Percentiles rank a stretch among this genome's conserved stretches.
Conservation (phyloP, 2,329 filamentous ascomycete genomes). For the Cercospora sp. region DNA sequence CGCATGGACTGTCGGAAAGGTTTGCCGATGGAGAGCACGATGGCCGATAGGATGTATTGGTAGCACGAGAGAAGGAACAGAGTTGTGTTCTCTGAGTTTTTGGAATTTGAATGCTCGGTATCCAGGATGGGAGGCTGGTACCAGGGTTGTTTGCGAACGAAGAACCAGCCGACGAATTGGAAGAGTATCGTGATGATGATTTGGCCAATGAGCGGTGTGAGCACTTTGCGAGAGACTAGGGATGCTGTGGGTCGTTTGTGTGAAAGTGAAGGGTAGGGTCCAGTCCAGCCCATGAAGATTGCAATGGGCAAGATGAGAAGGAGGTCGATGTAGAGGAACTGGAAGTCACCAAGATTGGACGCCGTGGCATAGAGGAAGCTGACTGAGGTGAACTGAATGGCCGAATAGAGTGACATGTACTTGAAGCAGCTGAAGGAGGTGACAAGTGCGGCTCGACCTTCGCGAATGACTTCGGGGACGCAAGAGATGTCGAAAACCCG, state of each 20-base stretch:
- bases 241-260: slow-evolving; percentile 88
- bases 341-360: slow-evolving; percentile 94
- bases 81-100: slow-evolving; percentile 90
- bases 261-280: slow-evolving; percentile 73
- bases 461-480: slow-evolving; percentile 87
- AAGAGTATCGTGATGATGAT: slow-evolving; percentile 77
- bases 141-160: slow-evolving; percentile 79
- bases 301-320: slow-evolving; percentile 91
- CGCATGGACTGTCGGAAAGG: slow-evolving; percentile 82
- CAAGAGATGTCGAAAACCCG: slow-evolving; percentile 95
- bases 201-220: slow-evolving; percentile 85
- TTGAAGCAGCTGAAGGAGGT: slow-evolving; percentile 99
- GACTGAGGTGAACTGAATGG: slow-evolving; percentile 98
- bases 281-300: slow-evolving; percentile 98
- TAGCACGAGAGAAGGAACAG: slow-evolving; percentile 90
- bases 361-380: slow-evolving; percentile 93
- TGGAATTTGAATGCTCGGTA: slow-evolving; percentile 76
- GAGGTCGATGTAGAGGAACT: slow-evolving; percentile 95
- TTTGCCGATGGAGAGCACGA: slow-evolving; percentile 86
- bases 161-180: slow-evolving; percentile 72
- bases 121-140: slow-evolving; percentile 78
- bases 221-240: slow-evolving; percentile 86
- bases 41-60: slow-evolving; percentile 87
- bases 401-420: slow-evolving; percentile 98
- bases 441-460: slow-evolving; percentile 91